A percentile compares a stretch with the other conserved stretches of the same genome.
phyloP scores from a whole-genome alignment of 2,329 filamentous ascomycete genomes.

The Pezicula radicicola region DNA sequence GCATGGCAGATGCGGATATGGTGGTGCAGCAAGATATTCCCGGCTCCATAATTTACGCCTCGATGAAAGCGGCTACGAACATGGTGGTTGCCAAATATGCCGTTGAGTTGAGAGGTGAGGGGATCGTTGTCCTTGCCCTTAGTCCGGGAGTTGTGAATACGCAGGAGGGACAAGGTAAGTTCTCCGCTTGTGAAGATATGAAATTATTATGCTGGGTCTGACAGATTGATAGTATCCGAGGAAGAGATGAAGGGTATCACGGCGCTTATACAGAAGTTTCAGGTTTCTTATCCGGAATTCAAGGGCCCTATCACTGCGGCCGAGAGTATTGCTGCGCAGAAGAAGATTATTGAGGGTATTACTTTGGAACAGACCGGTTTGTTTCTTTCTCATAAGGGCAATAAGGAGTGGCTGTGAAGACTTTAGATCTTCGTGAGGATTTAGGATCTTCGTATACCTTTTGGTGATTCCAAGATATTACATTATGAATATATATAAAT shows the following conservation, averaged over 20 bases:
- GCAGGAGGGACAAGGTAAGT: conserved; percentile 20
- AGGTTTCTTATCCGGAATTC: too few species aligned
- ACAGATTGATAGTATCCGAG: conserved; percentile 1
- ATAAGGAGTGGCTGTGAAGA: too few species aligned
- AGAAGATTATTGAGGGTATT: too few species aligned
- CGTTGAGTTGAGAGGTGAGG: conserved; percentile 40
- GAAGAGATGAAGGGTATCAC: background rate
- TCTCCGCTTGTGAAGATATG: background rate
- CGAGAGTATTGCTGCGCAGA: too few species aligned
- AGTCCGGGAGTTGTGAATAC: conserved; percentile 49
- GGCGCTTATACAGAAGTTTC: background rate
- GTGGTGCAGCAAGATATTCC: conserved; percentile 34
- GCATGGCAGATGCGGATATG: conserved; percentile 44
- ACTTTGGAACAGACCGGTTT: too few species aligned
- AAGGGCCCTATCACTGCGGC: too few species aligned
- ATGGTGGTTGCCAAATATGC: conserved; percentile 50
- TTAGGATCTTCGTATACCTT: too few species aligned
- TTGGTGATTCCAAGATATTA: too few species aligned
- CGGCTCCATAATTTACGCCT: conserved; percentile 37
- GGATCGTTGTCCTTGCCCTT: conserved; percentile 49
- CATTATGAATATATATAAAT: too few species aligned
- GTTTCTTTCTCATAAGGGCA: too few species aligned
- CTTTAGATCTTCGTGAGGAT: too few species aligned
- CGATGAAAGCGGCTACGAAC: conserved; percentile 51
- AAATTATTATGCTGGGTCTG: background rate